Evolutionary conservation across 305 asterid genomes (phyloP), one percentile per base, ranked within the genome.

Genomic region (Fraxinus platypoda): DNA sequence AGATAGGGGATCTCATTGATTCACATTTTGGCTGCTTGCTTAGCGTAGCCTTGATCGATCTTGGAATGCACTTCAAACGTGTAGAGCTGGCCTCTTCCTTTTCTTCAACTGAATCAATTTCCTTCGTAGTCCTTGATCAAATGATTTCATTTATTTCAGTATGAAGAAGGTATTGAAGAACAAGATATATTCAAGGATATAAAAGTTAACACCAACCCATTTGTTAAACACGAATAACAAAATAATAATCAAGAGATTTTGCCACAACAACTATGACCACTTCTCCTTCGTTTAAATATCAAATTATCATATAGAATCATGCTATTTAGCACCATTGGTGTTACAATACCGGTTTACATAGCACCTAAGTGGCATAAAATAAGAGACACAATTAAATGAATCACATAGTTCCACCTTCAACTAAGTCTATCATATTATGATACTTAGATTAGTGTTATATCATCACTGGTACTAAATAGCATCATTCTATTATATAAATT

Each of bases 1-100:
- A 93, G 78, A 82, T 77, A 6, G 99, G 98, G 81, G 99, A 96
- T 82, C 97, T 91, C 97, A 90, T 90, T 31, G 98, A 90, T 81
- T 93, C 98, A n/a, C 96, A 89, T 88, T 90, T 93, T 54, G 98
- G 90, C 81, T 93, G 98, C 91, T 88, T 93, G 72, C 81, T 89
- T 62, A 91, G 84, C 5, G 99, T 89, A 19, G 89, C 90, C 89
- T 86, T 96, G 73, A 96, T 91, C 26, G 99, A 89, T 83, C 90
- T 84, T 0, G 98, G 98, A 81, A 94, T 92, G 91, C 99, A 96
- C 90, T 92, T 94, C 12, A 92, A 57, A 12, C 87, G 90, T 34
- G 89, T 85, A 7, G 92, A 84, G 79, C 81, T 86, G 46, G 84
- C 86, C 52, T 87, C 97, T 80, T 91, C 94, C 83, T 81, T 85